Conservation (phyloP, 176 grass and related monocot species). For the Carex scoparia region DNA sequence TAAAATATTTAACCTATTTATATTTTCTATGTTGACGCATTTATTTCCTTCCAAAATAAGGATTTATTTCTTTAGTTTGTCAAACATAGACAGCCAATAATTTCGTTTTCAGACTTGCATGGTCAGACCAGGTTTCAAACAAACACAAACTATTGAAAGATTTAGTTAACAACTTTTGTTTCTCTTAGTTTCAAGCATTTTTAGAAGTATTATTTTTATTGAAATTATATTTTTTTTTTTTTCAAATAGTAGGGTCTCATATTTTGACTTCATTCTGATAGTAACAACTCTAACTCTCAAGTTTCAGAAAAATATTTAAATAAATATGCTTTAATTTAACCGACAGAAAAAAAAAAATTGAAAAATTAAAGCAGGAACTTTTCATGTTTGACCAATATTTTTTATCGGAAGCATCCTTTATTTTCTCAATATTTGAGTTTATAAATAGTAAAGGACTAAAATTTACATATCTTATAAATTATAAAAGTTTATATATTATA, state of each 20-base stretch:
- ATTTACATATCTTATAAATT: neutral
- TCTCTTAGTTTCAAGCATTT: neutral
- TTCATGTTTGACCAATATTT: neutral
- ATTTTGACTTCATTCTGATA: neutral
- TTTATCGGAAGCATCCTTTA: neutral
- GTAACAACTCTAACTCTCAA: neutral
- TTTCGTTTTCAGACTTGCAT: constrained; percentile 18
- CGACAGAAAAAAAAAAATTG: neutral
- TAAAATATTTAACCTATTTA: neutral
- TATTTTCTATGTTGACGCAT: neutral
- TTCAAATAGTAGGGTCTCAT: neutral
- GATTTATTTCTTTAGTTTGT: neutral
- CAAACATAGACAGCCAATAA: neutral
- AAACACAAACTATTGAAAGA: neutral
- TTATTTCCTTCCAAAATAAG: neutral
- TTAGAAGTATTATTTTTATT: neutral
- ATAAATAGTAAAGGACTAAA: neutral
- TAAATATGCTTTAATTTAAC: neutral
- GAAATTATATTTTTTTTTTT: neutral
- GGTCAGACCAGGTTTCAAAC: neutral
- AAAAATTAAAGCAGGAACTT: neutral
- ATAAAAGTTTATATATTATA: neutral
- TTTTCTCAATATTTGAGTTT: neutral
- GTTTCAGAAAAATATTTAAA: neutral
- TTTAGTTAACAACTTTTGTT: neutral